Conservation (phyloP, 1,284 basidiomycete species). For the Ustilago loliicola region DNA sequence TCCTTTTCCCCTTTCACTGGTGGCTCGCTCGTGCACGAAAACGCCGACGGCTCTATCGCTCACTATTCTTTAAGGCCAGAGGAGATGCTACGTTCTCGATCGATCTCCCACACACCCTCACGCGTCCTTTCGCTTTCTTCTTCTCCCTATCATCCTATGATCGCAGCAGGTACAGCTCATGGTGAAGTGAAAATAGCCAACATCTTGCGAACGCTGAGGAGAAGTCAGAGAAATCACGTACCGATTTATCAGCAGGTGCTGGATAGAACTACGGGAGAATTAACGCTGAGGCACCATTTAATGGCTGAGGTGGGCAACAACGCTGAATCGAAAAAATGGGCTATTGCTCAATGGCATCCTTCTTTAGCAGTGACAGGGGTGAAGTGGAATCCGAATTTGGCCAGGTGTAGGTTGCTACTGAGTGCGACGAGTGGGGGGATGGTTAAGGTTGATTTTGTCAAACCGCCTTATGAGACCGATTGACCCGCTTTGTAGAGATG, state of each 20-base stretch:
- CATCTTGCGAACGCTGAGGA: conserved; percentile 8
- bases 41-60: conserved; percentile 35
- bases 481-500: no score
- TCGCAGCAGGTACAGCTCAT: conserved; percentile 31
- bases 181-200: conserved; percentile 46
- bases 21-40: conserved; percentile 30
- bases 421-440: conserved; percentile 25
- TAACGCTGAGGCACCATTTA: conserved; percentile 17
- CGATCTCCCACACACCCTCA: conserved; percentile 15
- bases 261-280: conserved; percentile 20
- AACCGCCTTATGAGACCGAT: conserved; percentile 29
- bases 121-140: conserved; percentile 14
- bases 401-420: conserved; percentile 17
- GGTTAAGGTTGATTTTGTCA: conserved; percentile 36
- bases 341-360: conserved; percentile 27
- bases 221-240: conserved; percentile 19
- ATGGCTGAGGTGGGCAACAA: conserved; percentile 14
- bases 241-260: conserved; percentile 27
- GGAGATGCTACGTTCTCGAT: conserved; percentile 29
- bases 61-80: conserved; percentile 30
- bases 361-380: conserved; percentile 28
- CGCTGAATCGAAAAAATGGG: conserved; percentile 23
- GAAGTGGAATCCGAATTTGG: conserved; percentile 41
- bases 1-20: conserved; percentile 17
- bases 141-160: conserved; percentile 24